Base-by-base conservation (phyloP, 768 basidiomycete genomes). In the Termitomyces sp. region DNA sequence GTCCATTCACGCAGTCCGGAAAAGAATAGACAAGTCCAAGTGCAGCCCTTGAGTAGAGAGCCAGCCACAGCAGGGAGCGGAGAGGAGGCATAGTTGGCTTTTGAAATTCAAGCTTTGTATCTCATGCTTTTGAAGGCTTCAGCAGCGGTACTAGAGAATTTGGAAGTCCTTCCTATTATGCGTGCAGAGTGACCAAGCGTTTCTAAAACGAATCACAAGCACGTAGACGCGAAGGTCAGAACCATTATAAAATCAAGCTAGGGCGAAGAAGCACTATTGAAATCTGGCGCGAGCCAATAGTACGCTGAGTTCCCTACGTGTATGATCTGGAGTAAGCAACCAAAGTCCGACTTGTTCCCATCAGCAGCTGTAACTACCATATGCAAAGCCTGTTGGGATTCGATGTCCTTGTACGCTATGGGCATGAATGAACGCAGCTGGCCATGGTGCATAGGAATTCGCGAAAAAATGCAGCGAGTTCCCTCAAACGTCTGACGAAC, bases 1-100 rank as follows among this genome's bases (percentile, higher is more conserved):
- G 81, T 0, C 72, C 76, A 34, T 68, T 72, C n/a, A 66, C 63
- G 48, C 82, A 84, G 63, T 82, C 76, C 0, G 81, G 81, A 62
- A 83, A 82, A 13, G 69, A 62, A 55, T 72, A 77, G 15, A 63
- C 63, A 51, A 70, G 56, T 5, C 55, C 66, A 44, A 51, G 42
- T 26, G 44, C 36, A 10, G 22, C n/a, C 31, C 36, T 26, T 24
- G 56, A 16, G 45, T 34, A 63, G n/a, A 44, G 16, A n/a, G 41
- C 61, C 41, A 39, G 42, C 37, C 29, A 64, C 22, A 60, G 49
- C 29, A 48, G 54, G 34, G 16, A 56, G 37, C n/a, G 34, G 42
- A 51, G 41, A 36, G 8, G 54, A 28, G 31, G 28, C 58, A 60
- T 62, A 15, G 9, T 45, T 36, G 37, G n/a, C 8, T 28, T n/a